Base-by-base conservation (phyloP, 2,329 filamentous ascomycete genomes). In the Phaeosphaeria sp. region DNA sequence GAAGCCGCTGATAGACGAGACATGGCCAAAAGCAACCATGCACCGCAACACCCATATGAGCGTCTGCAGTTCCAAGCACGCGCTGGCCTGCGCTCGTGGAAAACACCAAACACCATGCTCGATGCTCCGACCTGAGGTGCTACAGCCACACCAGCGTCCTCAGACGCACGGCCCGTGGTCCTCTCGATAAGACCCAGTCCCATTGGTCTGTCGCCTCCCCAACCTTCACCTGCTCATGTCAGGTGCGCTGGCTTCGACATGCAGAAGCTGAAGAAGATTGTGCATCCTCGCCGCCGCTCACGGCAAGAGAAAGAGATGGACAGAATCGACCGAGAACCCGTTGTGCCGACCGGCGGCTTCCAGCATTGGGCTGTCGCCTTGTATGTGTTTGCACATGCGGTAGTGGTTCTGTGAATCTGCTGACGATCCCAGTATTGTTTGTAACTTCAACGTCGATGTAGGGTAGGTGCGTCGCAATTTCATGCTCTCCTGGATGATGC, bases 401-500 rank as follows among this genome's bases (percentile, higher is more conserved):
- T 13, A 13, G 30, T 36, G 6, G 30, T 36, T 13, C 30, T 13
- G 30, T 13, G 6, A 13, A 13, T 13, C 30, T 36, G 30, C 30
- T 36, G 30, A 36, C 30, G 15, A 13, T 36, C 18, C 42, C 55
- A 79, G 77, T 55, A 64, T 79, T 49, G 74, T 80, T 20, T 80
- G 77, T 58, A 79, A 80, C 55, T 80, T 80, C 71, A 80, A 80
- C 55, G 77, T 79, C 49, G 78, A 80, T 56, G 61, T 79, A 64
- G 77, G 76, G 67, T 70, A 69, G 60, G 68, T 71, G 49, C 51
- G 58, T 36, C 15, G n/a, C n/a, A 49, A 22, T 20, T 20, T 46
- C 18, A 5, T 30, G 18, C 6, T 40, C n/a, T 27, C 20, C 15
- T 39, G 40, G 18, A 33, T 33, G 18, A 49, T 44, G 44, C 63